Conservation (phyloP, 139 green algal species). For the Tetraselmis striata region DNA sequence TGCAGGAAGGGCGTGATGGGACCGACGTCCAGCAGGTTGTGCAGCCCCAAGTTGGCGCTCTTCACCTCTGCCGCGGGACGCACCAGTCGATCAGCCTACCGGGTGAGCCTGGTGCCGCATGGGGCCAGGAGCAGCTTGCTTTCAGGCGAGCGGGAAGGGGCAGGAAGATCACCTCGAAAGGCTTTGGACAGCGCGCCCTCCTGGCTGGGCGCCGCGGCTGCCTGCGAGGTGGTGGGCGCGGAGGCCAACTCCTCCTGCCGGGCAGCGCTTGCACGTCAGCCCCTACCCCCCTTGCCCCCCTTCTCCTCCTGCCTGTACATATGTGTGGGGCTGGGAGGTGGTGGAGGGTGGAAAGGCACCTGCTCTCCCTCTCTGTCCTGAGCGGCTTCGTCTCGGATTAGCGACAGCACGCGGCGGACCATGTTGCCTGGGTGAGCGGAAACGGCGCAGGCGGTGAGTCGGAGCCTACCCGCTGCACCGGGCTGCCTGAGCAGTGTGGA, state of each 20-base stretch:
- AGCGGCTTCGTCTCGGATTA: conserved; percentile 69
- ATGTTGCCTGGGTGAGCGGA: conserved; percentile 69
- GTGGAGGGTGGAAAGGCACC: background rate
- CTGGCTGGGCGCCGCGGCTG: background rate
- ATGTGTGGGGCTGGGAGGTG: background rate
- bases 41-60: conserved; percentile 29
- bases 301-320: conserved; percentile 46
- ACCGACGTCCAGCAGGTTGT: conserved; percentile 68
- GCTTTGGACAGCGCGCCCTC: background rate
- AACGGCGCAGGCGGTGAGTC: too few species aligned
- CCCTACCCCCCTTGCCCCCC: conserved; percentile 4
- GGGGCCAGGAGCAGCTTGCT: conserved; percentile 41
- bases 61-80: conserved; percentile 27
- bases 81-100: conserved; percentile 23
- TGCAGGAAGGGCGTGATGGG: conserved; percentile 14
- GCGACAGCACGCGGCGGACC: conserved; percentile 80
- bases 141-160: conserved; percentile 3
- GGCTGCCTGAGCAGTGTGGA: too few species aligned
- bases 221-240: background rate
- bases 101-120: background rate
- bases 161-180: conserved; percentile 2
- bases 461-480: too few species aligned
- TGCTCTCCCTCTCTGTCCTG: conserved; percentile 42
- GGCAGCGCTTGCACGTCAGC: too few species aligned
- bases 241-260: background rate